phyloP scores from a whole-genome alignment of 2,329 filamentous ascomycete species.

The Paecilomyces niveus region DNA sequence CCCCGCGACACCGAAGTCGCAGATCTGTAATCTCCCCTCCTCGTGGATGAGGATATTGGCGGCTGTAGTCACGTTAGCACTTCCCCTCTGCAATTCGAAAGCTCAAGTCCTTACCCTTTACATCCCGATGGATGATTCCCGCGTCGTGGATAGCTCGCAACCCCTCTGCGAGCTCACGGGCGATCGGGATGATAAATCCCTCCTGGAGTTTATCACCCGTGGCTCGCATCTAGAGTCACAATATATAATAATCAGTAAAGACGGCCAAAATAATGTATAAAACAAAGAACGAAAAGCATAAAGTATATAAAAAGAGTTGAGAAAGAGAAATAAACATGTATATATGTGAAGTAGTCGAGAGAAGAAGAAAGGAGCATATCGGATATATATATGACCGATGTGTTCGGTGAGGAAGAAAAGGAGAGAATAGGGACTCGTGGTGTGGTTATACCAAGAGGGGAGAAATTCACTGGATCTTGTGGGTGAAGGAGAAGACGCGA shows the following conservation, averaged over 20 bases:
- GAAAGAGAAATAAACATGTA: not conserved
- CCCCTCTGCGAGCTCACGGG: slow-evolving; percentile 55
- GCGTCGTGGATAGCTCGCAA: slow-evolving; percentile 57
- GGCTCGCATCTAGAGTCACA: slow-evolving; percentile 36
- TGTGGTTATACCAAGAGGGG: not conserved
- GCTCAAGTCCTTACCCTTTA: slow-evolving; percentile 45
- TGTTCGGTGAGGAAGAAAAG: not conserved
- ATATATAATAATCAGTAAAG: slow-evolving; percentile 1
- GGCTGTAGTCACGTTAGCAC: slow-evolving; percentile 28
- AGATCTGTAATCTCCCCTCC: slow-evolving; percentile 55
- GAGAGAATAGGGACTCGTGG: not conserved
- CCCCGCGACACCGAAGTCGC: slow-evolving; percentile 61
- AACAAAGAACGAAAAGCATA: slow-evolving; percentile 1
- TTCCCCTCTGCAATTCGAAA: not conserved
- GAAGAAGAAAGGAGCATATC: not conserved
- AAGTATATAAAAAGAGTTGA: not conserved
- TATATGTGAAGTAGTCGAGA: not conserved
- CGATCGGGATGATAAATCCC: slow-evolving; percentile 57
- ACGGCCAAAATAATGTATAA: slow-evolving; percentile 17
- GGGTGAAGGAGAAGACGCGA: not conserved
- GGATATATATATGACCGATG: not conserved
- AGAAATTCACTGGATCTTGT: not conserved
- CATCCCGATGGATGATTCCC: slow-evolving; percentile 59
- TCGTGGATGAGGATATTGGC: slow-evolving; percentile 59
- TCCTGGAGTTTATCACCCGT: slow-evolving; percentile 48